phyloP scores from a whole-genome alignment of 2,329 filamentous ascomycete genomes.

The Samsoniella hepiali region DNA sequence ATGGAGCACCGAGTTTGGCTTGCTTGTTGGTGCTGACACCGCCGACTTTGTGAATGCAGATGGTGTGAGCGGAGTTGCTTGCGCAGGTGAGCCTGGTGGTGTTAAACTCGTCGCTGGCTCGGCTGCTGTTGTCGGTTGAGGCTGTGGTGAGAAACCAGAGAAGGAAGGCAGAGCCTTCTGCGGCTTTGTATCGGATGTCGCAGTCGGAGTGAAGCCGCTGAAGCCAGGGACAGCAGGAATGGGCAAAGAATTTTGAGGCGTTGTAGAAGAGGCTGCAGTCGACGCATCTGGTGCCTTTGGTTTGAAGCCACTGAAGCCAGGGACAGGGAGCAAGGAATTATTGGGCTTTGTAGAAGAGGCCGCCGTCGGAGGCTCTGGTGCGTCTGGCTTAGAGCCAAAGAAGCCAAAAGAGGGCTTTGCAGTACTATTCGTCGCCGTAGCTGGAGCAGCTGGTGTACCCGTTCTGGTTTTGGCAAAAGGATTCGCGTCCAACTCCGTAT shows the following conservation, averaged over 20 bases:
- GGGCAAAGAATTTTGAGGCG: neutral
- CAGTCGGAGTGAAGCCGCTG: neutral
- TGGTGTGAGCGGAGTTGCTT: constrained; percentile 15
- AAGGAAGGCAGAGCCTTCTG: neutral
- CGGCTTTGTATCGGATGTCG: neutral
- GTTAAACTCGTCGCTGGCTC: constrained; percentile 3
- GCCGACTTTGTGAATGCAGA: constrained; percentile 7
- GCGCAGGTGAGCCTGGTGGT: constrained; percentile 18
- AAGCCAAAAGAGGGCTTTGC: neutral
- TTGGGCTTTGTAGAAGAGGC: neutral
- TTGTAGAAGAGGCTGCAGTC: neutral
- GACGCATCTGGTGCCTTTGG: neutral
- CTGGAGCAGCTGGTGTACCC: neutral
- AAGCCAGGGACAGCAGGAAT: neutral
- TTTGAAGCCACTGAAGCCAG: neutral
- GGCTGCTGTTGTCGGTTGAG: neutral
- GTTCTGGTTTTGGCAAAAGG: neutral
- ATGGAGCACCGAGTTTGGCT: neutral
- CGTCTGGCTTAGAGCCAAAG: neutral
- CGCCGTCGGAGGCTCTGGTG: neutral
- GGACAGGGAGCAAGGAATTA: neutral
- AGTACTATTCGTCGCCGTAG: neutral
- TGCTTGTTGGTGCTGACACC: constrained; percentile 2
- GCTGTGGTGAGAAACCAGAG: neutral
- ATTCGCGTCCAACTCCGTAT: neutral